Evolutionary conservation across 1,284 basidiomycete species (phyloP).

Genomic region (Psilocybe mexicana): DNA sequence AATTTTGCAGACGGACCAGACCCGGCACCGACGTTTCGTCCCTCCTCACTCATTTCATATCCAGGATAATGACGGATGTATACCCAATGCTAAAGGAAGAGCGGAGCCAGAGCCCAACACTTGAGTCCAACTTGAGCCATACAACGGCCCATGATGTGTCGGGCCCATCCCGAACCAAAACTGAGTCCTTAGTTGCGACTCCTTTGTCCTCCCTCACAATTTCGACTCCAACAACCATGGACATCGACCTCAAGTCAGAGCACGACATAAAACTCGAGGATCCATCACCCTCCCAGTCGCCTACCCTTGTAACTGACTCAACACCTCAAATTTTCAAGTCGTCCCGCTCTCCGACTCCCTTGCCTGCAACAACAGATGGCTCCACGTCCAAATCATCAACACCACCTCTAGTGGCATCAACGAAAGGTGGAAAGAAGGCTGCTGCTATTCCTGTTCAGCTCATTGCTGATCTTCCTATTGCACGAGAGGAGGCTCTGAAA

Average conservation of each 20-base stretch:
- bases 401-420: constrained; percentile 31
- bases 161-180: constrained; percentile 33
- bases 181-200: constrained; percentile 29
- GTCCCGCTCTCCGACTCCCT: constrained; percentile 33
- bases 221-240: constrained; percentile 24
- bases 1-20: background rate
- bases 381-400: constrained; percentile 34
- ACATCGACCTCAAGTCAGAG: constrained; percentile 29
- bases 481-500: constrained; percentile 70
- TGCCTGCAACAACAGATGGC: constrained; percentile 30
- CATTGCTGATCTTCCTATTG: constrained; percentile 77
- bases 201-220: constrained; percentile 24
- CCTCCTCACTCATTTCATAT: constrained; percentile 7
- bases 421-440: constrained; percentile 34
- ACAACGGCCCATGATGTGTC: constrained; percentile 28
- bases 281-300: constrained; percentile 35
- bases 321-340: constrained; percentile 32
- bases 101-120: constrained; percentile 27
- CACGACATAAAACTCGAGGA: constrained; percentile 27
- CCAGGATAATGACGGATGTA: constrained; percentile 25
- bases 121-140: constrained; percentile 18
- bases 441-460: constrained; percentile 51
- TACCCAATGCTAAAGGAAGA: constrained; percentile 26
- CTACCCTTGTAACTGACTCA: constrained; percentile 31
- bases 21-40: background rate